Evolutionary conservation across 352 stramenopile species (phyloP), one percentile per base, ranked within the genome.

Genomic region (Saprolegnia diclina): DNA sequence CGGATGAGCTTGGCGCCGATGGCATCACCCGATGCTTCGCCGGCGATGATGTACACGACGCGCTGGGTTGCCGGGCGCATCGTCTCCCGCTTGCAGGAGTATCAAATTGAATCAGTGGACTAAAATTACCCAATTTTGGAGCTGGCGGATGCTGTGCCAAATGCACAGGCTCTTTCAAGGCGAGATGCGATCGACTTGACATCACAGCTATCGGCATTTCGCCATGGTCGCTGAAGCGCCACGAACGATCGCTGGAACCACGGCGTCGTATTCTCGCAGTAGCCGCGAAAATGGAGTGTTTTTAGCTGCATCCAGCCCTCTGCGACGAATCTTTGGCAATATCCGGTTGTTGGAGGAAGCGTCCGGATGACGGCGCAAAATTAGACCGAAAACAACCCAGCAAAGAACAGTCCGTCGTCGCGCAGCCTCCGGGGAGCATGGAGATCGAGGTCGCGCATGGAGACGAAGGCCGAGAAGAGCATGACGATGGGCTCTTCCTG

Each of bases 1-100:
- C 67, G 72, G 67, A 92, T 79, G 44, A 85, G 75, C 73, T 92
- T 90, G 65, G 76, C 77, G 26, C 84, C 84, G 45, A 92, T 90
- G n/a, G 80, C 81, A 56, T 92, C 84, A 21, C 84, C 81, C 32
- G 84, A 92, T 0, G 84, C 73, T 67, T 92, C 84, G 11, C 82
- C 84, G 55, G 84, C 82, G 45, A 92, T 79, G 52, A 92, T 56
- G 40, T 90, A 92, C 14, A 92, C 53, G 26, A 68, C 18, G 9
- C 46, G 45, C 40, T 66, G 55, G 35, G n/a, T 11, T 66, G 37
- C 10, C 24, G 10, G 18, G 42, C 42, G 42, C 11, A 48, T 48
- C 3, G 13, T 48, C 42, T n/a, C 18, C 13, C 3, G 13, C 42
- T 14, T n/a, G 42, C 42, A n/a, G 13, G 2, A 48, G 42, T n/a